Percentiles rank a stretch among this genome's conserved stretches.
Evolutionary conservation across 306 rosid species (phyloP).

Genomic region (Lathyrus oleraceus): DNA sequence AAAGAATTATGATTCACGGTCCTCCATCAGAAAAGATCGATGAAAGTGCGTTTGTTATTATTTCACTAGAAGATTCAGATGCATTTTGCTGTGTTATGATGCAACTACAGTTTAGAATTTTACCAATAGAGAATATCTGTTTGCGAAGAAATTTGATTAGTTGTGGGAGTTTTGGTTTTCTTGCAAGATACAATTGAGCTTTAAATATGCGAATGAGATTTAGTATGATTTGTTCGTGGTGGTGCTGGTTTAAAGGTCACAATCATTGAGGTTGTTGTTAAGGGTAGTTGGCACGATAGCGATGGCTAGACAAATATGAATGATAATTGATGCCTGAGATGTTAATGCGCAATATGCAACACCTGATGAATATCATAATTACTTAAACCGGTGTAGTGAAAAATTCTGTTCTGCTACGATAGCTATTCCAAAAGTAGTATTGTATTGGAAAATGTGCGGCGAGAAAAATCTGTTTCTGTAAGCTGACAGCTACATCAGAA

Average conservation of each 20-base stretch:
- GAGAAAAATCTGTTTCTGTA: neutral
- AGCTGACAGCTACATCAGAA: too few species aligned
- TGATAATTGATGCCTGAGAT: constrained; percentile 5
- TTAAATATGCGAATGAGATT: constrained; percentile 10
- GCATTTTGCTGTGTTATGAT: constrained; percentile 16
- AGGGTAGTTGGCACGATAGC: constrained; percentile 6
- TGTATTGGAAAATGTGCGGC: constrained; percentile 11
- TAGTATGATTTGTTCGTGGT: constrained; percentile 4
- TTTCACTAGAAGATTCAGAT: neutral
- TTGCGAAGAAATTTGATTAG: neutral
- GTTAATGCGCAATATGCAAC: constrained; percentile 4
- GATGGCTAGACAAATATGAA: neutral
- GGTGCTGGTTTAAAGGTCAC: constrained; percentile 19
- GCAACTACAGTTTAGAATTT: neutral
- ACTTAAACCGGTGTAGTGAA: neutral
- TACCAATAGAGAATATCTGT: neutral
- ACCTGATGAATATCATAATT: neutral
- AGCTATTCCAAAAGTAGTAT: constrained; percentile 9
- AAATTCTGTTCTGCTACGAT: constrained; percentile 6
- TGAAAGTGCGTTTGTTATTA: constrained; percentile 1
- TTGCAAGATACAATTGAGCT: constrained; percentile 6
- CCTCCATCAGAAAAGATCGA: neutral
- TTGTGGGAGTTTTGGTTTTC: neutral
- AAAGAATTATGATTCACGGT: neutral
- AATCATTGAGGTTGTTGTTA: constrained; percentile 15